These are phyloP conservation scores for Periconia macrospinosa DNA, from an alignment of 2,329 filamentous ascomycete genomes.

Conservation along the genomic window DNA sequence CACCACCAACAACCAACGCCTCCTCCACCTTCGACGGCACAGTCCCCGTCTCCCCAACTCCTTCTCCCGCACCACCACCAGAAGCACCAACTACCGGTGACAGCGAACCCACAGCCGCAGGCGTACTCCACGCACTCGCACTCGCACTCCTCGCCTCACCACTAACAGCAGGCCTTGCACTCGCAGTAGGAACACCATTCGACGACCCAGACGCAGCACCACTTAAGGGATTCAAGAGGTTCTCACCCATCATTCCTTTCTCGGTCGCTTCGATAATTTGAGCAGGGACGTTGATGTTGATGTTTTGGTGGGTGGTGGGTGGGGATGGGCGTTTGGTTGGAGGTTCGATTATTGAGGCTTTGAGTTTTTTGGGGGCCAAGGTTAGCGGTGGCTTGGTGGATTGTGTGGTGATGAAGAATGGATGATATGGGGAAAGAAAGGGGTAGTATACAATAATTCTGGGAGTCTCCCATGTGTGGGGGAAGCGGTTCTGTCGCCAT, in stretches of 20 bases:
- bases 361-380: background rate
- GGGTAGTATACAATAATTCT: background rate
- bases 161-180: background rate
- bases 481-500: too few species aligned
- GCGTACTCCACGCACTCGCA: too few species aligned
- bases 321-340: background rate
- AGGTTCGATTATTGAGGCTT: background rate
- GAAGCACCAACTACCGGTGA: background rate
- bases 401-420: background rate
- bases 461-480: background rate
- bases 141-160: too few species aligned
- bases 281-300: slow-evolving; percentile 10
- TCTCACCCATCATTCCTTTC: slow-evolving; percentile 25
- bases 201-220: too few species aligned
- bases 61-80: too few species aligned
- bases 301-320: slow-evolving; percentile 15
- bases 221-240: slow-evolving; percentile 3
- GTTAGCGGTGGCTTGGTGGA: background rate
- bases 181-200: background rate
- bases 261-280: slow-evolving; percentile 24
- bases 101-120: too few species aligned
- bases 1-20: slow-evolving; percentile 1
- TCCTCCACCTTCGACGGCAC: background rate
- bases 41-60: background rate
- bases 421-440: background rate